Evolutionary conservation across 2,329 filamentous ascomycete species (phyloP), one percentile per base, ranked within the genome.

Genomic region (Epichloe sibirici): DNA sequence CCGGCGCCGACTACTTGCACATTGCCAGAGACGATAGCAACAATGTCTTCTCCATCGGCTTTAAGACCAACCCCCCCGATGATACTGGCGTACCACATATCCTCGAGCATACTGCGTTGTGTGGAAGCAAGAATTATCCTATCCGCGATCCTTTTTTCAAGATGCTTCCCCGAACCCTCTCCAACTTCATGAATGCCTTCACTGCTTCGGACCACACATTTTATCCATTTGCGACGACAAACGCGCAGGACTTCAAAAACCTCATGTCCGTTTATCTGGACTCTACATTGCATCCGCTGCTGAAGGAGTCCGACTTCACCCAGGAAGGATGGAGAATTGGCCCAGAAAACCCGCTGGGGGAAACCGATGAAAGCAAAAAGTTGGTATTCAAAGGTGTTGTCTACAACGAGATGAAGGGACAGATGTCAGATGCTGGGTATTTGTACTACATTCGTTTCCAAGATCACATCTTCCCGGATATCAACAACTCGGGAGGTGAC

Each of bases 131-230:
- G 67, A 95, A 94, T 84, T 95, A 71, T 66, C 93, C 93, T n/a
- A 91, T 98, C 54, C 88, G 93, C 56, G 93, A 98, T 64, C 93
- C 93, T 0, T 98, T 98, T 76, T 98, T 98, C 77, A 98, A 97
- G 78, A 98, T 98, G 93, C 79, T 98, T 28, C 93, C 93, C 93
- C 83, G 93, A 61, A 96, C 93, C 5, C 78, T 98, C n/a, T 96
- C 93, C 58, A 98, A 97, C 70, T 98, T 96, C 66, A 98, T 98
- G 93, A 98, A 98, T 68, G 93, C 93, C 56, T 95, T 97, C 66
- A 98, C 93, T 43, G 90, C 90, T 28, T 86, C 90, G 23, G 91
- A 97, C 64, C 90, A 98, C 67, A 98, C 93, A 11, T 95, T 89
- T 59, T 98, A 98, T 65, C 93, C 93, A 2, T 98, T 98, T 68